Evolutionary conservation across 805 yeast genomes (phyloP), one percentile per base, ranked within the genome.

Genomic region (Maudiozyma barnettii): DNA sequence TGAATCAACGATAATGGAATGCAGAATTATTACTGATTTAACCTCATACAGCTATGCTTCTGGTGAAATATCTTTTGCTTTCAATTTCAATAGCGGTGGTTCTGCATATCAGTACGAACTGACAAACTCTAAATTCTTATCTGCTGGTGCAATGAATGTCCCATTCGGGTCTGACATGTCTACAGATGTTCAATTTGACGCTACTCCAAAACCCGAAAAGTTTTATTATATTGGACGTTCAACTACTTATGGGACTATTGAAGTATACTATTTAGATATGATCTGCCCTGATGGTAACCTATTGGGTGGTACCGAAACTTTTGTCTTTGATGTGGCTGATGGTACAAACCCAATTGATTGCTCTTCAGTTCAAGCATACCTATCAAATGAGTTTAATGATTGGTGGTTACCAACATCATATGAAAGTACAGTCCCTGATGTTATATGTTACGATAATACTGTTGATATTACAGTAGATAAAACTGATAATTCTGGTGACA

Each of bases 61-160:
- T 2, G 74, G 72, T 21, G 39, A 57, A 2, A 51, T 69, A 5
- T 49, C 60, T 2, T 57, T 63, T 22, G 54, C 61, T 9, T 53
- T 66, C 2, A 57, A 58, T 42, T 67, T 68, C 42, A 60, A 59
- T 45, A 61, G 51, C 48, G 74, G 73, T 52, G 71, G 66, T 31
- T 59, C 66, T 22, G 42, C 56, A 3, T 49, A 59, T 45, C 43
- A 57, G 19, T 58, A 51, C 41, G 72, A 67, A 43, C 42, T 68
- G 39, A 55, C 49, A n/a, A 65, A 62, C 41, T 66, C 72, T 14
- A 51, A 55, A 3, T 43, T 45, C 22, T 64, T 61, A 44, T 38
- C 44, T 18, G 51, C 57, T 30, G 73, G 72, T 31, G 45, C 51
- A 8, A 62, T 58, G 46, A 47, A 52, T 1, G 48, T 68, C 16